Base-by-base conservation (phyloP, 352 stramenopile species). In the Aphanomyces euteiches region DNA sequence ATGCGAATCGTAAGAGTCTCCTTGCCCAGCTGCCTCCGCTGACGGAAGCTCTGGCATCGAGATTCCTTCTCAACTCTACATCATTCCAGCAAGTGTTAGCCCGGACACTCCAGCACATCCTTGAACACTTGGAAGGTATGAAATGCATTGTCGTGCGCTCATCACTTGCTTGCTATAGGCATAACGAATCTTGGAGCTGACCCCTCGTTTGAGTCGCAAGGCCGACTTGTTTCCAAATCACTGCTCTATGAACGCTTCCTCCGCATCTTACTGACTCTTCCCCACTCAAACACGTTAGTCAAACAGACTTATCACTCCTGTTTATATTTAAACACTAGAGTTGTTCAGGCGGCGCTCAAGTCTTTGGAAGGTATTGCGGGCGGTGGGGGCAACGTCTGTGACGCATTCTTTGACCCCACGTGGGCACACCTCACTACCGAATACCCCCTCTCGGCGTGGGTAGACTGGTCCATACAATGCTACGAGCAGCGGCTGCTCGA, bases 1-100 rank as follows among this genome's bases (percentile, higher is more conserved):
- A 19, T 15, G 21, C 37, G 21, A 75, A 88, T 41, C 80, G 88
- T 59, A 80, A 77, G 47, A 74, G 68, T 57, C 66, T 93, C 56
- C 67, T 93, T 15, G 77, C 83, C 5, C 84, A 92, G 47, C 70
- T 90, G 7, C 73, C 77, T 15, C 79, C 81, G 2, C 76, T 92
- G 28, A 75, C 89, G 15, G 79, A 89, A 6, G 72, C 76, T 2
- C 66, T 90, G 15, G 38, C 63, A 10, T 59, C 71, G n/a, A 71
- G 60, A 6, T 79, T 78, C 17, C 78, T 90, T 36, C 56, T 83
- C 19, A 74, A 80, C 8, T 78, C 89, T 50, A 77, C 66, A 12
- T 37, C 61, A 0, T 70, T 82, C 41, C 83, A 81, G 43, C 39
- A 39, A 17, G 72, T 75, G 37, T 67, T 90, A 39, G 74, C 19